Percentiles rank a stretch among this genome's conserved stretches.
phyloP scores from a whole-genome alignment of 2,329 filamentous ascomycete species.

The Fusarium zealandicum region DNA sequence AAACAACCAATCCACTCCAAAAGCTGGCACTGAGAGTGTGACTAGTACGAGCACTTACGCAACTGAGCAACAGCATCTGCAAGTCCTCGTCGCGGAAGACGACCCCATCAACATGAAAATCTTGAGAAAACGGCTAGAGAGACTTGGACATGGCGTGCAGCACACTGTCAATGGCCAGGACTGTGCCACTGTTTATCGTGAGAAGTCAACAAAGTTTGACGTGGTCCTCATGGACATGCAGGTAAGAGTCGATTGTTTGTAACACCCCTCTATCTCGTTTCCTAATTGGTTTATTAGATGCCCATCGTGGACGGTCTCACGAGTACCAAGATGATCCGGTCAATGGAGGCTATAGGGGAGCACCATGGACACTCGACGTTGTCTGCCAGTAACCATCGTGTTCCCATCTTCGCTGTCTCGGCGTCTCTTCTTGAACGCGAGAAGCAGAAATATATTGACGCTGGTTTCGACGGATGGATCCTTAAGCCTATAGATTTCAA shows the following conservation, averaged over 20 bases:
- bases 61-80: constrained; percentile 49
- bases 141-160: constrained; percentile 73
- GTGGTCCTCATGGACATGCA: constrained; percentile 93
- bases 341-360: constrained; percentile 65
- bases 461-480: constrained; percentile 91
- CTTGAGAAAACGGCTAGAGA: constrained; percentile 79
- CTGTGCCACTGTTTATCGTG: constrained; percentile 74
- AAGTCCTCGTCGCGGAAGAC: constrained; percentile 83
- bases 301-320: constrained; percentile 86
- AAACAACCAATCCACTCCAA: constrained; percentile 11
- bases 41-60: constrained; percentile 32
- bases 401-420: constrained; percentile 87
- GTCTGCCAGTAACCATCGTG: constrained; percentile 66
- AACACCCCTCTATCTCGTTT: not conserved
- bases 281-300: constrained; percentile 67
- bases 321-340: constrained; percentile 84
- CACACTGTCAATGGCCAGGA: constrained; percentile 86
- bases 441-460: constrained; percentile 72
- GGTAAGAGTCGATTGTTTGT: constrained; percentile 56
- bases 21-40: constrained; percentile 34
- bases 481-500: constrained; percentile 87
- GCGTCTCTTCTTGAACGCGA: constrained; percentile 79
- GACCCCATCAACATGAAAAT: constrained; percentile 88
- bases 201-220: constrained; percentile 70
- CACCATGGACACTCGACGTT: constrained; percentile 63